A percentile compares a stretch with the other conserved stretches of the same genome.
phyloP scores from a whole-genome alignment of 768 basidiomycete genomes.

The Lyophyllum semitale region DNA sequence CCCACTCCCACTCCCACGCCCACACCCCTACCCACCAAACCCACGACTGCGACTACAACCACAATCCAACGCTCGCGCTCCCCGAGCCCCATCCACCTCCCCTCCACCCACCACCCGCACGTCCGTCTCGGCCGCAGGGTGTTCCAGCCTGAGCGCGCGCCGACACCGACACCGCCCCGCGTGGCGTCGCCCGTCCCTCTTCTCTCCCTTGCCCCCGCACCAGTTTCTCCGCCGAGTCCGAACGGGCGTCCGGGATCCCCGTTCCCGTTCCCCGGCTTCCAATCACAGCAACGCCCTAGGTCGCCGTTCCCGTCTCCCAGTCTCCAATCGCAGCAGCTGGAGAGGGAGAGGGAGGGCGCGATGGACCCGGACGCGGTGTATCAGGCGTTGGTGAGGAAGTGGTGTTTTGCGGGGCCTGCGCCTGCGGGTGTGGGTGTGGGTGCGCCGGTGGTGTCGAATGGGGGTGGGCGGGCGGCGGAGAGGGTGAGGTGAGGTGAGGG shows the following conservation, averaged over 20 bases:
- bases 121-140: neutral
- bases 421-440: neutral
- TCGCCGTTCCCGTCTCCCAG: neutral
- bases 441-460: neutral
- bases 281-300: too few species aligned
- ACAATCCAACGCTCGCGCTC: neutral
- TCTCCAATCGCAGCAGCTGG: neutral
- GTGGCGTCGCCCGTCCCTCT: neutral
- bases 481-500: neutral
- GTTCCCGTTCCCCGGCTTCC: neutral
- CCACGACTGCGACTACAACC: too few species aligned
- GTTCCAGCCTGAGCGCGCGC: neutral
- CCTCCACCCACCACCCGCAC: neutral
- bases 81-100: neutral
- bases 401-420: conserved; percentile 11
- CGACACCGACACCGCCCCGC: neutral
- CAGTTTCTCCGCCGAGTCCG: too few species aligned
- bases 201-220: too few species aligned
- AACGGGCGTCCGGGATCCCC: too few species aligned
- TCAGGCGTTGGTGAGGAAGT: conserved; percentile 7
- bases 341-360: neutral
- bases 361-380: conserved; percentile 7
- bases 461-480: neutral
- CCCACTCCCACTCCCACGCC: neutral
- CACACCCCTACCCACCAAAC: too few species aligned